phyloP scores from a whole-genome alignment of 2,329 filamentous ascomycete species.

The Pezicula rhizophila region DNA sequence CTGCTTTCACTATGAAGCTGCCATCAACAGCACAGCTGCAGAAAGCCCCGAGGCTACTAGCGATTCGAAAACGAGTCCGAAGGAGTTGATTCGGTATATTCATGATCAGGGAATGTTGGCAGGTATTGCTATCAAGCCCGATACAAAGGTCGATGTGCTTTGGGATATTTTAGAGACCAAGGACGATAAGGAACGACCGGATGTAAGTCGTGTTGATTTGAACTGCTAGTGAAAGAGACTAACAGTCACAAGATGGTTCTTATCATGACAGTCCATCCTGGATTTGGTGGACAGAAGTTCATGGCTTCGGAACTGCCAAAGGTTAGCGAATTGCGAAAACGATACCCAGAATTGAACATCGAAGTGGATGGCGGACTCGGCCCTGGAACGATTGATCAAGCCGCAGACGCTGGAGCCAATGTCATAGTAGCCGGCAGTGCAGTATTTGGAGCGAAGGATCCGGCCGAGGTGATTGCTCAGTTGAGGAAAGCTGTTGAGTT shows the following conservation, averaged over 20 bases:
- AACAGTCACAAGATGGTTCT: slow-evolving; percentile 73
- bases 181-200: slow-evolving; percentile 71
- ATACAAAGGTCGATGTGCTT: slow-evolving; percentile 82
- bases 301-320: slow-evolving; percentile 96
- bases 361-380: slow-evolving; percentile 94
- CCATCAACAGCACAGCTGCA: slow-evolving; percentile 74
- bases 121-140: slow-evolving; percentile 92
- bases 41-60: slow-evolving; percentile 67
- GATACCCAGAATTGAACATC: slow-evolving; percentile 90
- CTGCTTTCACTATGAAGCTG: slow-evolving; percentile 99
- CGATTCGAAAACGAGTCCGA: slow-evolving; percentile 70
- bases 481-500: slow-evolving; percentile 74
- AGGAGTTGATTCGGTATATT: slow-evolving; percentile 83
- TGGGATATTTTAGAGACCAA: slow-evolving; percentile 79
- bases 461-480: slow-evolving; percentile 76
- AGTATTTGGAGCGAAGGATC: slow-evolving; percentile 88
- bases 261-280: slow-evolving; percentile 96
- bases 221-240: slow-evolving; percentile 3
- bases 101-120: slow-evolving; percentile 84
- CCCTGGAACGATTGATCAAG: slow-evolving; percentile 83
- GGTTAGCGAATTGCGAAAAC: slow-evolving; percentile 73
- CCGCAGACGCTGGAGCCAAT: slow-evolving; percentile 91
- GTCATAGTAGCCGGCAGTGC: slow-evolving; percentile 97
- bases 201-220: slow-evolving; percentile 56
- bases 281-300: slow-evolving; percentile 97